Conservation (phyloP, 805 yeast genomes). For the Candida oleophila region DNA sequence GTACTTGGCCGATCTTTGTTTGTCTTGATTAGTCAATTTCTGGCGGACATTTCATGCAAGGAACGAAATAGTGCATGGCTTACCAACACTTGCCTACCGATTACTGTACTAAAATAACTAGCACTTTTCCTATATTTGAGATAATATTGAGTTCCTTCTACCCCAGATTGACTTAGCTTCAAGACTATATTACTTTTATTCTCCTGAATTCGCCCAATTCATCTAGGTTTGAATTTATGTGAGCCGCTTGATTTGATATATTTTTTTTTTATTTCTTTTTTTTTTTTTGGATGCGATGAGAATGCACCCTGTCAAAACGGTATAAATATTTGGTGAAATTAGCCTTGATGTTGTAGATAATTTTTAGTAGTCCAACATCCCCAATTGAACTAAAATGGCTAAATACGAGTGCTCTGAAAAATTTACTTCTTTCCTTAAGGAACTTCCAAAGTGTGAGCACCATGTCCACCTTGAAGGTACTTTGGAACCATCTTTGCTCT, state of each 20-base stretch:
- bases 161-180: no score
- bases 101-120: no score
- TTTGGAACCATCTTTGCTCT: conserved; percentile 69
- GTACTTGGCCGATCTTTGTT: no score
- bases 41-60: neutral
- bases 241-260: neutral
- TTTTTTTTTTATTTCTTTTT: neutral
- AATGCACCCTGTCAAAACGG: neutral
- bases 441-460: conserved; percentile 84
- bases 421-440: conserved; percentile 54
- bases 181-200: no score
- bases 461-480: conserved; percentile 86
- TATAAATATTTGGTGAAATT: no score
- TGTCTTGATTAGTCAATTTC: neutral
- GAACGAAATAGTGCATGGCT: no score
- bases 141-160: no score
- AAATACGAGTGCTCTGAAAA: conserved; percentile 17
- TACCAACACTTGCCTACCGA: no score
- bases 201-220: no score
- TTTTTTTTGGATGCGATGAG: conserved; percentile 1
- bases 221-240: no score
- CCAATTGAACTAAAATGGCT: neutral
- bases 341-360: neutral
- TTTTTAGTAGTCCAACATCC: neutral
- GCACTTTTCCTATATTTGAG: no score